phyloP scores from a whole-genome alignment of 2,329 filamentous ascomycete species.

The Ophiostoma novo-ulmi region DNA sequence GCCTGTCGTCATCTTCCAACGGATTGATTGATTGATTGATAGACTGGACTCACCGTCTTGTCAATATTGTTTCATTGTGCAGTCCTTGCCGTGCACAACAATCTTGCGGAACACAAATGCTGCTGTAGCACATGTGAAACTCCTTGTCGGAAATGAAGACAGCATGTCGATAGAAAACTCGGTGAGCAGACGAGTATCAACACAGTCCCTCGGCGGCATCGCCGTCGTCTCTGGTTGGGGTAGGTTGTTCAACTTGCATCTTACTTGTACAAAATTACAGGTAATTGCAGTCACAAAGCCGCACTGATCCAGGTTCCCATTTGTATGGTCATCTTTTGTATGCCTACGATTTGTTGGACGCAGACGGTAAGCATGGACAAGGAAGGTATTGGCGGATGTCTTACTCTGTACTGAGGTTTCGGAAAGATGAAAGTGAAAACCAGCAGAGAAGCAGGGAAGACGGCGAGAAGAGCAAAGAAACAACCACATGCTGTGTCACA shows the following conservation, averaged over 20 bases:
- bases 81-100: not conserved
- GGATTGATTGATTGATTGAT: not conserved
- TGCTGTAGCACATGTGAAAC: not conserved
- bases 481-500: not conserved
- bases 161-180: not conserved
- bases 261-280: no score
- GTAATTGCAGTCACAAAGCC: not conserved
- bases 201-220: not conserved
- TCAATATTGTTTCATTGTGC: not conserved
- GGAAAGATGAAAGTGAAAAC: not conserved
- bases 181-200: not conserved
- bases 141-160: not conserved
- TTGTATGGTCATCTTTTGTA: no score
- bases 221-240: not conserved
- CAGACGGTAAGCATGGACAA: not conserved
- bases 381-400: not conserved
- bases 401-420: not conserved
- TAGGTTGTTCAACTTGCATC: no score
- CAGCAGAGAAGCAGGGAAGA: not conserved
- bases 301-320: not conserved
- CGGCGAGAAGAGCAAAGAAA: not conserved
- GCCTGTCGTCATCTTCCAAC: constrained; percentile 11
- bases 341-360: not conserved
- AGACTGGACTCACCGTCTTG: not conserved
- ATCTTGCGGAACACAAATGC: no score